These are phyloP conservation scores for Ophiostoma perfectum DNA, from an alignment of 2,329 filamentous ascomycete genomes.

Conservation along the genomic window DNA sequence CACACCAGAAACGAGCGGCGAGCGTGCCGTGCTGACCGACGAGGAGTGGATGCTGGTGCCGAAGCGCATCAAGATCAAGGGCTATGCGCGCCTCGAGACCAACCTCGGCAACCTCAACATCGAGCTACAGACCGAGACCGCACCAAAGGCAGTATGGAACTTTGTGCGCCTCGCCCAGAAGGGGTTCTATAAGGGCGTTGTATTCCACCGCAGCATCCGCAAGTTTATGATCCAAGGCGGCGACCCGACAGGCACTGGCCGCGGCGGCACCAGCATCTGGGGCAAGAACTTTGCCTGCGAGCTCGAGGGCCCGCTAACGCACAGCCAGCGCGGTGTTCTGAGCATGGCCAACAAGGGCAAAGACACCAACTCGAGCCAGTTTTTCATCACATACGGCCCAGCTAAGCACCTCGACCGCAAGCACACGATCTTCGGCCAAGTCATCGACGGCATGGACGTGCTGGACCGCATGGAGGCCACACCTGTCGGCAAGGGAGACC, in stretches of 20 bases:
- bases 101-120: conserved; percentile 79
- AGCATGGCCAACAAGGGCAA: conserved; percentile 99
- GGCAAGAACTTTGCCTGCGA: conserved; percentile 92
- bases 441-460: conserved; percentile 70
- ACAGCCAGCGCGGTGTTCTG: conserved; percentile 71
- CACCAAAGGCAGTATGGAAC: conserved; percentile 94
- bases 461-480: conserved; percentile 72
- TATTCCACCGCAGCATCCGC: conserved; percentile 89
- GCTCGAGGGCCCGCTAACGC: conserved; percentile 81
- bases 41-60: conserved; percentile 97
- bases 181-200: conserved; percentile 79
- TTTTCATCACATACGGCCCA: conserved; percentile 84
- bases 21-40: conserved; percentile 79
- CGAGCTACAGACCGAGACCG: conserved; percentile 84
- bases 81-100: conserved; percentile 85
- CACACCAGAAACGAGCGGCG: conserved; percentile 83
- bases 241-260: conserved; percentile 85
- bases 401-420: conserved; percentile 85
- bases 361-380: conserved; percentile 93
- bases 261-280: conserved; percentile 88
- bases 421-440: conserved; percentile 90
- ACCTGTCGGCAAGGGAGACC: conserved; percentile 68
- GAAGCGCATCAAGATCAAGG: conserved; percentile 79
- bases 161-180: conserved; percentile 83
- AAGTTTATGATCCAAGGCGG: conserved; percentile 98